phyloP scores from a whole-genome alignment of 1,284 basidiomycete species.

The Ustilago esculenta region DNA sequence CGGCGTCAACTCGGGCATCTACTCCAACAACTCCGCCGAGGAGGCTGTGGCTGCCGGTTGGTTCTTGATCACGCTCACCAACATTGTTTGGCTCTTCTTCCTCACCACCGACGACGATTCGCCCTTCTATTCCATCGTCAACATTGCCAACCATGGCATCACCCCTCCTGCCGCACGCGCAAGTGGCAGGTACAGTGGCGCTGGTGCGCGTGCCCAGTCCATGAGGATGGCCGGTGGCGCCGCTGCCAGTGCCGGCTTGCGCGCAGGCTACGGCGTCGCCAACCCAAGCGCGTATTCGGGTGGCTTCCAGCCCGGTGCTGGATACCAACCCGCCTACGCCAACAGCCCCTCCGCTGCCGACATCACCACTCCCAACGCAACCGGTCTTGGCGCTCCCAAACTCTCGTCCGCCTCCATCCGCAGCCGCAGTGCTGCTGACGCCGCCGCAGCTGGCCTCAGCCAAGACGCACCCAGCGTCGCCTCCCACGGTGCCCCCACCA shows the following conservation, averaged over 20 bases:
- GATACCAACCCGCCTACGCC: slow-evolving; percentile 61
- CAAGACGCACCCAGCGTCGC: slow-evolving; percentile 38
- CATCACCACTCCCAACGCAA: slow-evolving; percentile 48
- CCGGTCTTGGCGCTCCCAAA: slow-evolving; percentile 38
- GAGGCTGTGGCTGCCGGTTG: slow-evolving; percentile 87
- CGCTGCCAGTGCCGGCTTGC: slow-evolving; percentile 29
- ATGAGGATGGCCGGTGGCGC: slow-evolving; percentile 41
- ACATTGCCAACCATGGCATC: slow-evolving; percentile 85
- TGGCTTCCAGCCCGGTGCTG: slow-evolving; percentile 26
- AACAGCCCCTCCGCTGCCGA: slow-evolving; percentile 60
- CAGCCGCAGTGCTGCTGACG: slow-evolving; percentile 19
- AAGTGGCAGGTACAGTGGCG: slow-evolving; percentile 20
- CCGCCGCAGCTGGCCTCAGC: slow-evolving; percentile 13
- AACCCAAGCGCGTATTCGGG: slow-evolving; percentile 40
- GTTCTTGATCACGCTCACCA: slow-evolving; percentile 86
- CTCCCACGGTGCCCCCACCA: slow-evolving; percentile 22
- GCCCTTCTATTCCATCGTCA: slow-evolving; percentile 82
- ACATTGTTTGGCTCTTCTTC: slow-evolving; percentile 90
- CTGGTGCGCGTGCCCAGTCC: slow-evolving; percentile 8
- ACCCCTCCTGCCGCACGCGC: slow-evolving; percentile 77
- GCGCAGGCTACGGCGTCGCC: slow-evolving; percentile 43
- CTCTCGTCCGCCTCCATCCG: slow-evolving; percentile 34
- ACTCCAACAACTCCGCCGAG: slow-evolving; percentile 25
- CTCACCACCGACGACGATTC: slow-evolving; percentile 96
- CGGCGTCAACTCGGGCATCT: slow-evolving; percentile 74